Percentiles rank a stretch among this genome's conserved stretches.
Conservation (phyloP, 2,329 filamentous ascomycete species). For the Fusarium tjaetaba region DNA sequence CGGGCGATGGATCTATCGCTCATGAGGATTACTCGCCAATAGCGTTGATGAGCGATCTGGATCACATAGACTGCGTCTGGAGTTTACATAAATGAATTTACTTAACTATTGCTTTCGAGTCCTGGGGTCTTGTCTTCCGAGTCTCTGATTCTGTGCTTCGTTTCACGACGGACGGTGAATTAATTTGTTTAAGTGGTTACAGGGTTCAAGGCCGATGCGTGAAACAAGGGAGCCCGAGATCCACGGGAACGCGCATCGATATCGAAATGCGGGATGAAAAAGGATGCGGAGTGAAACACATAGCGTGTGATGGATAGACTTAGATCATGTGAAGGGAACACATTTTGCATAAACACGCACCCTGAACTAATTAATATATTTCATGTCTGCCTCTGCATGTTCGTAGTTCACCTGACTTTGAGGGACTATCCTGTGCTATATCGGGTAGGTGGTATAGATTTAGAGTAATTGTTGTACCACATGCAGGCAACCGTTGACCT, state of each 20-base stretch:
- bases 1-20: slow-evolving; percentile 12
- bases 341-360: slow-evolving; percentile 15
- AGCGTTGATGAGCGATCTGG: slow-evolving; percentile 34
- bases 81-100: slow-evolving; percentile 18
- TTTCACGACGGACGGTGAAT: neutral
- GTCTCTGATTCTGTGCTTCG: neutral
- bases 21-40: slow-evolving; percentile 10
- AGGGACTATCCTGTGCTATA: neutral
- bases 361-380: slow-evolving; percentile 13
- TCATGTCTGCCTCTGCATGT: neutral
- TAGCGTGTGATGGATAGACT: slow-evolving; percentile 12
- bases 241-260: slow-evolving; percentile 17
- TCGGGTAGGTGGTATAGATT: neutral
- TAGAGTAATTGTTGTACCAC: neutral
- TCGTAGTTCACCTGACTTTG: slow-evolving; percentile 10
- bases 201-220: slow-evolving; percentile 19
- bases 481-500: slow-evolving; percentile 4
- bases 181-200: slow-evolving; percentile 6
- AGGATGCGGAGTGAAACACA: slow-evolving; percentile 23
- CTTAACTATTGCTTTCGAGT: neutral
- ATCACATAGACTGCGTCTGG: slow-evolving; percentile 28
- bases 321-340: slow-evolving; percentile 26
- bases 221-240: slow-evolving; percentile 25
- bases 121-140: neutral
- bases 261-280: slow-evolving; percentile 32